Percentiles rank a stretch among this genome's conserved stretches.
Evolutionary conservation across 441 rosid species (phyloP).

Genomic region (Eruca vesicaria): DNA sequence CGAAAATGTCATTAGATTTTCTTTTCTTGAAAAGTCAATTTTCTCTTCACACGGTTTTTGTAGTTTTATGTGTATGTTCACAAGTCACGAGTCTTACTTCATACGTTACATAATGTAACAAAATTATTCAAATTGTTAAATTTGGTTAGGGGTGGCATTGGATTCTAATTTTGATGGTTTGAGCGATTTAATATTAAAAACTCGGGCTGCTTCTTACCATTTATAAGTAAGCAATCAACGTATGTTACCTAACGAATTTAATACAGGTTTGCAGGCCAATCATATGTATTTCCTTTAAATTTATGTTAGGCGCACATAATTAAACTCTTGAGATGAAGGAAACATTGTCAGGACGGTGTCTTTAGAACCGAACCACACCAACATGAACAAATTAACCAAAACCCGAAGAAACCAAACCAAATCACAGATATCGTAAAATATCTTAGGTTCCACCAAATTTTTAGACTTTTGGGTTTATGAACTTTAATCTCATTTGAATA

Average conservation of each 20-base stretch:
- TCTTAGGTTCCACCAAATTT: no score
- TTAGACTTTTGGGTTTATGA: no score
- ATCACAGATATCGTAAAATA: no score
- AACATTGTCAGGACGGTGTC: not conserved
- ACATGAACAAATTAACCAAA: no score
- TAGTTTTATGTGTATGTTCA: conserved; percentile 19
- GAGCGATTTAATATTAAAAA: conserved; percentile 4
- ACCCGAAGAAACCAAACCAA: no score
- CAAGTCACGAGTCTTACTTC: conserved; percentile 17
- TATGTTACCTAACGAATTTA: conserved; percentile 29
- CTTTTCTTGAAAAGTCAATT: not conserved
- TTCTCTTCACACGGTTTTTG: conserved; percentile 8
- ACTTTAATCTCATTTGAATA: no score
- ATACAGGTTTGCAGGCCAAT: conserved; percentile 19
- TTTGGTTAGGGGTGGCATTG: not conserved
- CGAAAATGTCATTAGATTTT: not conserved
- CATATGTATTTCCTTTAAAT: not conserved
- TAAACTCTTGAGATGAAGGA: not conserved
- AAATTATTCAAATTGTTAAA: not conserved
- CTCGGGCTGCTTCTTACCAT: not conserved
- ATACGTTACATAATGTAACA: conserved; percentile 16
- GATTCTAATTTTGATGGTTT: not conserved
- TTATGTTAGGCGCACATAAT: not conserved
- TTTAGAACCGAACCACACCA: not conserved
- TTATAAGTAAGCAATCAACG: conserved; percentile 24